These are phyloP conservation scores for Aspergillus indologenus DNA, from an alignment of 495 filamentous ascomycete species.

Conservation along the genomic window DNA sequence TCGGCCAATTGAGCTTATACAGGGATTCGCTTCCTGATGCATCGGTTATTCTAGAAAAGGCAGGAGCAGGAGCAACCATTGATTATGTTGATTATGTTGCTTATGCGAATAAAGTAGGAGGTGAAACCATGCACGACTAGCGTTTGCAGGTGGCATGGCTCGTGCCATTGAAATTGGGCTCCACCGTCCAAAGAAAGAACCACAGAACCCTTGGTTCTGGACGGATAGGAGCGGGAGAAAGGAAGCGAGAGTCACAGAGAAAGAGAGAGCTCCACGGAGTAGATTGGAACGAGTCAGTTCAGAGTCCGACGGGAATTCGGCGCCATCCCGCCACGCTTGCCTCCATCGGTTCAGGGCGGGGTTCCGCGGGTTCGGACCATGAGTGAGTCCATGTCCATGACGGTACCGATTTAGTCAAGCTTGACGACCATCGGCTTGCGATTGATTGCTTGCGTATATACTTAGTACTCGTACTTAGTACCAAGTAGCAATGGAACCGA, in stretches of 20 bases:
- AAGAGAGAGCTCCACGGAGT: too few relatives aligned
- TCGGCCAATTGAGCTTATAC: neutral
- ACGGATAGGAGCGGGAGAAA: neutral
- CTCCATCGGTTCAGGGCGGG: neutral
- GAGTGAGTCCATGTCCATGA: too few relatives aligned
- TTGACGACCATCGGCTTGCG: neutral
- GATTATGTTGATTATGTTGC: too few relatives aligned
- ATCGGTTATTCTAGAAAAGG: neutral
- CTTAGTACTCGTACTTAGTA: too few relatives aligned
- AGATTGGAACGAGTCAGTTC: neutral
- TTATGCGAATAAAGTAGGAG: neutral
- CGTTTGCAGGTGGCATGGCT: neutral
- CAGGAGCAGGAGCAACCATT: neutral
- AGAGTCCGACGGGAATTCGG: neutral
- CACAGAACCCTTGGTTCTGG: neutral
- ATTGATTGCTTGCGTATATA: too few relatives aligned
- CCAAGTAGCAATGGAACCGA: neutral
- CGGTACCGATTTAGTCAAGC: neutral
- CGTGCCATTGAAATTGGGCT: neutral
- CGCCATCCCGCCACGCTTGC: neutral
- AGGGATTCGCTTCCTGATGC: neutral
- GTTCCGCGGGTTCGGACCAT: neutral
- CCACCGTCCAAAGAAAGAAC: neutral
- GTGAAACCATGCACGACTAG: neutral
- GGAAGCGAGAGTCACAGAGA: too few relatives aligned